Percentiles rank a stretch among this genome's conserved stretches.
Conservation (phyloP, 345 rosid genomes). For the Raphanus sativus region DNA sequence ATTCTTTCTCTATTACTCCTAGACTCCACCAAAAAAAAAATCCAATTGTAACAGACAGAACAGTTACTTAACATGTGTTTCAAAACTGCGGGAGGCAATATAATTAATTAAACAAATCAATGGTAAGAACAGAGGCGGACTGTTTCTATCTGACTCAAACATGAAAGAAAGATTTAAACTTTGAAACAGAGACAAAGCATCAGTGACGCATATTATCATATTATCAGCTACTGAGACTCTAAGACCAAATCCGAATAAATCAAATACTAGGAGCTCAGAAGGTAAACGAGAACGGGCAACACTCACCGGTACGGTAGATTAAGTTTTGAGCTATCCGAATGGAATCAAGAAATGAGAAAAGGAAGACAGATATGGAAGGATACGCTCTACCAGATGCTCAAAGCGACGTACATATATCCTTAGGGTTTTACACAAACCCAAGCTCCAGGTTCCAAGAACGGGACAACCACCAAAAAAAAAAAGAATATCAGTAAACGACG, state of each 20-base stretch:
- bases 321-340: background rate
- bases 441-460: conserved; percentile 12
- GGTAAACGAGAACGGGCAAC: background rate
- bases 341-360: background rate
- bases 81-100: background rate
- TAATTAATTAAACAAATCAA: background rate
- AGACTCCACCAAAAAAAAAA: background rate
- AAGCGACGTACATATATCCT: background rate
- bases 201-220: background rate
- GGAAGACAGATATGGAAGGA: background rate
- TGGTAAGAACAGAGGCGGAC: background rate
- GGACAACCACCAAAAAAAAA: conserved; percentile 12
- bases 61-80: background rate
- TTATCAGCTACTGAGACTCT: background rate
- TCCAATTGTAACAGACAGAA: background rate
- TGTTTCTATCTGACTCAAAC: background rate
- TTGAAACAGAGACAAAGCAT: background rate
- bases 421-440: conserved; percentile 26
- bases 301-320: conserved; percentile 14
- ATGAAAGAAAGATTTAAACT: background rate
- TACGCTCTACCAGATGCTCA: background rate
- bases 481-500: background rate
- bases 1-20: conserved; percentile 30
- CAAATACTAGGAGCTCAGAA: background rate
- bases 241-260: background rate